Conservation (phyloP, 139 green algal genomes). For the Micractinium conductrix region DNA sequence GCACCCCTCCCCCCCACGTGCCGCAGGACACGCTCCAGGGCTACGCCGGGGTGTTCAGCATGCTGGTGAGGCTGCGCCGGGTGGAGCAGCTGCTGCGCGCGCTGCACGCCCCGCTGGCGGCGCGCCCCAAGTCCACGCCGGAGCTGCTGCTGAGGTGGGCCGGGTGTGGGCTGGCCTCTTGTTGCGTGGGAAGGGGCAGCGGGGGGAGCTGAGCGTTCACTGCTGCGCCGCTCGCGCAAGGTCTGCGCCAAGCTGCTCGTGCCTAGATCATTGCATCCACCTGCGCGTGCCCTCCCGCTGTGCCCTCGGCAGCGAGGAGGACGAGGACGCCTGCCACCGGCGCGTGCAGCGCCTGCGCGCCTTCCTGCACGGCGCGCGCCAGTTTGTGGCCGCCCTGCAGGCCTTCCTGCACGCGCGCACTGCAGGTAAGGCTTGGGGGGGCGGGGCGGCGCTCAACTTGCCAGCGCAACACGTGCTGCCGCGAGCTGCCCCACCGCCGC, state of each 20-base stretch:
- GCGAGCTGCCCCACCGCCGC: no score
- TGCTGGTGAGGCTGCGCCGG: conserved; percentile 19
- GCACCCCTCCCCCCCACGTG: not conserved
- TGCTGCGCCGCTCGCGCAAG: no score
- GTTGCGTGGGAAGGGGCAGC: no score
- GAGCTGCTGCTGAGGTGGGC: conserved; percentile 34
- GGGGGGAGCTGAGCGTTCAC: no score
- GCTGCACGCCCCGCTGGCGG: conserved; percentile 11
- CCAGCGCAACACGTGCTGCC: no score
- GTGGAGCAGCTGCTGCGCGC: conserved; percentile 29
- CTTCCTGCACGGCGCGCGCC: not conserved
- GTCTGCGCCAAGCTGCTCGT: no score
- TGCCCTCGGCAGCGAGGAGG: not conserved
- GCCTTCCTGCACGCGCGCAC: conserved; percentile 33
- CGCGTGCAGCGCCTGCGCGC: conserved; percentile 33
- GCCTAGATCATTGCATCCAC: no score
- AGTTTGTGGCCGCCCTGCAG: conserved; percentile 32
- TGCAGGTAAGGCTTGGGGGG: conserved; percentile 15
- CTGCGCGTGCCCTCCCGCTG: not conserved
- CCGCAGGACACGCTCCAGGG: conserved; percentile 39
- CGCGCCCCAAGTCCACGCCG: conserved; percentile 7
- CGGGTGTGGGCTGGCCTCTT: no score
- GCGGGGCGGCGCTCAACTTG: not conserved
- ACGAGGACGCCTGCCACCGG: conserved; percentile 11
- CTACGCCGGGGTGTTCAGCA: conserved; percentile 33